Evolutionary conservation across 306 rosid genomes (phyloP).

Genomic region (Mimosa pudica): DNA sequence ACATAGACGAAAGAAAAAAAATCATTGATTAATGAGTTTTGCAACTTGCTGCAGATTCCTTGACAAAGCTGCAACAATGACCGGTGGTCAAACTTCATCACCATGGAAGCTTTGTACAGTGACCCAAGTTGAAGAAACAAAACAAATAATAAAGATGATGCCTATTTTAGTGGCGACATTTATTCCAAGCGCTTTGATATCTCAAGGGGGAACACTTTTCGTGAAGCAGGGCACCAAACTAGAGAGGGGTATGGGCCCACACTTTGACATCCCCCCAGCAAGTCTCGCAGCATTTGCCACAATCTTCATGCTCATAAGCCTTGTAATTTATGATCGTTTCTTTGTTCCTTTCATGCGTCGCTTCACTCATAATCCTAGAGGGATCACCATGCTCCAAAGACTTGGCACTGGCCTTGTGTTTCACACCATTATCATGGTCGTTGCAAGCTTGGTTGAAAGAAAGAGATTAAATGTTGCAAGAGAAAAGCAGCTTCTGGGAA

Average conservation of each 20-base stretch:
- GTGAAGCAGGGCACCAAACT: slow-evolving; percentile 70
- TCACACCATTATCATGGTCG: slow-evolving; percentile 48
- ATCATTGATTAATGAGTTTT: background rate
- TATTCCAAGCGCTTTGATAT: slow-evolving; percentile 55
- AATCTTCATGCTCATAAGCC: slow-evolving; percentile 61
- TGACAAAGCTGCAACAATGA: slow-evolving; percentile 67
- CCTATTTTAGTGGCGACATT: slow-evolving; percentile 64
- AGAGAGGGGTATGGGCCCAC: slow-evolving; percentile 56
- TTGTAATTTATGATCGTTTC: slow-evolving; percentile 58
- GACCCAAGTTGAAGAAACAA: slow-evolving; percentile 90
- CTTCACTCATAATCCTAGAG: slow-evolving; percentile 78
- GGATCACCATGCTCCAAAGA: slow-evolving; percentile 83
- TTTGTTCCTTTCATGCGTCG: slow-evolving; percentile 51
- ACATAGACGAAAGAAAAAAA: too few relatives aligned
- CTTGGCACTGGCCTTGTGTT: slow-evolving; percentile 68
- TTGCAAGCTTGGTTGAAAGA: slow-evolving; percentile 56
- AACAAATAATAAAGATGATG: slow-evolving; percentile 76
- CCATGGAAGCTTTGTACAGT: slow-evolving; percentile 70
- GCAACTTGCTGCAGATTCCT: slow-evolving; percentile 56
- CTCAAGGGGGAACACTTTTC: slow-evolving; percentile 59
- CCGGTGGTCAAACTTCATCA: slow-evolving; percentile 41
- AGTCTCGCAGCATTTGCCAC: slow-evolving; percentile 53
- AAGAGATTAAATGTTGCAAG: slow-evolving; percentile 55
- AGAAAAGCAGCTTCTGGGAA: slow-evolving; percentile 38
- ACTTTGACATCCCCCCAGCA: slow-evolving; percentile 69